Evolutionary conservation across 805 yeast genomes (phyloP), one percentile per base, ranked within the genome.

Genomic region (Metschnikowia kofuensis): DNA sequence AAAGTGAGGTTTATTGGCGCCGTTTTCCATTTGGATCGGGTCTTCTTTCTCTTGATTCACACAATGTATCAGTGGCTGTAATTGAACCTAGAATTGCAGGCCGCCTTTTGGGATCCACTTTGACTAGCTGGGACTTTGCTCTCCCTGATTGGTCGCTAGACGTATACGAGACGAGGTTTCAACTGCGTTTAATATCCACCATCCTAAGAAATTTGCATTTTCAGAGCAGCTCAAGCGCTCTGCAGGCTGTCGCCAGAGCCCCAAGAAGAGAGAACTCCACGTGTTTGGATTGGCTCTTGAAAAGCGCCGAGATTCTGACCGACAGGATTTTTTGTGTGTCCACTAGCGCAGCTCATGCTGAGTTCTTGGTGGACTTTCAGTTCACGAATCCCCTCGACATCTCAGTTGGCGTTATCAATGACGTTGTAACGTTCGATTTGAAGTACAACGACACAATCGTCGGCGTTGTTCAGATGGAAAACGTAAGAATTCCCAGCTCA

Each of bases 1-100:
- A 34, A 11, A 37, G 46, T 10, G 30, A 34, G 8, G 21, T 30
- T 12, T 3, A 27, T 9, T 28, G 38, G n/a, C n/a, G 12, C 13
- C 14, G 32, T 2, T 29, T 16, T 9, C 16, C 32, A 6, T 68
- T 76, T 27, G 68, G 54, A 0, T 74, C 67, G 12, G 75, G 70
- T 1, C 74, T 70, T 6, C 64, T 69, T 10, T 76, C 76, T 52
- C 69, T 76, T 47, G 71, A 71, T 2, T 71, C 51, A 4, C 72
- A 75, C 58, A 72, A 70, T 2, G 75, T 67, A 12, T 71, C 68
- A 12, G 75, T 70, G 6, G 73, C 61, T 7, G 71, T 64, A 74
- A 70, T 67, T 8, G 74, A 64, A 1, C 70, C 77, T 32, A 70
- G 26, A 6, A 7, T 30, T 29, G 43, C 49, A 4, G 53, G 50